Evolutionary conservation across 768 basidiomycete species (phyloP), one percentile per base, ranked within the genome.

Genomic region (Pisolithus albus): DNA sequence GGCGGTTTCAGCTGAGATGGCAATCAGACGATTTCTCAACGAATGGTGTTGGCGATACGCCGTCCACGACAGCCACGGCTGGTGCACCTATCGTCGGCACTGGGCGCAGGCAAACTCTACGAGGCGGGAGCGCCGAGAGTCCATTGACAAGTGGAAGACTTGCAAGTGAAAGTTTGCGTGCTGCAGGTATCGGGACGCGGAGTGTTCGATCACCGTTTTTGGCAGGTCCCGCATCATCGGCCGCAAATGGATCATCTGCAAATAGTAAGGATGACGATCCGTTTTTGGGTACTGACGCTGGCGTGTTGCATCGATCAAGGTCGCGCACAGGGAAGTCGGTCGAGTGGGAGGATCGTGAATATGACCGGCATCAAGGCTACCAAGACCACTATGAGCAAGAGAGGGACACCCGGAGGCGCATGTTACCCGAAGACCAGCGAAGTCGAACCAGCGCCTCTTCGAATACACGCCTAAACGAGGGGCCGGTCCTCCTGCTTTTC

Each of bases 61-160:
- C 11, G 15, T 34, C 34, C 24, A 28, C 26, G 21, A 18, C 43
- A 2, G 43, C 21, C 7, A 13, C 43, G 15, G n/a, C 62, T 19
- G 49, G 54, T 5, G 34, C 5, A 19, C 63, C 51, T 0, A 61
- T 34, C 34, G 5, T 11, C 5, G 34, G 63, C 15, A 24, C 47
- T 26, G 84, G 82, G 26, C 69, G 78, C 24, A 68, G 77, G 40
- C 86, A 86, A 61, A 73, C 73, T 28, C 63, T 76, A 15, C 72
- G 87, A 34, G 78, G 77, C 0, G 87, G 87, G 5, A 88, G 84
- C 61, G 83, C 81, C 3, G 88, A 89, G 68, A 86, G 79, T 61
- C 72, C 81, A 7, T 62, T 85, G 24, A 69, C 68, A 51, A 73
- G 66, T 45, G 69, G 63, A 10, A 67, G 85, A 52, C 64, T 90